Base-by-base conservation (phyloP, 2,329 filamentous ascomycete species). In the Fusarium pseudograminearum region DNA sequence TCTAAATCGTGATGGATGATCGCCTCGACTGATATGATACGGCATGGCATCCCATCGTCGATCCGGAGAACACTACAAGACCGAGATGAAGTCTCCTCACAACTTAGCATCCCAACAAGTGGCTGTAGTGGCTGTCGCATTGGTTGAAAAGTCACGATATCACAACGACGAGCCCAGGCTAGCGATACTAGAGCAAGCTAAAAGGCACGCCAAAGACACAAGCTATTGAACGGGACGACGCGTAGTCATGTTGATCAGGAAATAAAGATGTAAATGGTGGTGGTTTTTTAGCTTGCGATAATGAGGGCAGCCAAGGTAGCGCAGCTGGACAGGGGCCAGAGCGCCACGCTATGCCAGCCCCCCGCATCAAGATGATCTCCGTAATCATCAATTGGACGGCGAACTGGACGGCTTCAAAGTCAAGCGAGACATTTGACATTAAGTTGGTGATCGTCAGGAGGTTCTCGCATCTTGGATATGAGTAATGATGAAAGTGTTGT, bases 361-460 rank as follows among this genome's bases (percentile, higher is more conserved):
- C 42, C 52, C 66, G 50, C 41, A 45, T 48, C 34, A 24, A 22
- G 31, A n/a, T 50, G 46, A 51, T 33, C 22, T 40, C n/a, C 16
- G 18, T 26, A 16, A 26, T 12, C 48, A 24, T 57, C 41, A 38
- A 70, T 70, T 70, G 62, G 62, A 65, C 12, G 24, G 24, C 28
- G 38, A 28, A 24, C 31, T 46, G 14, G 20, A 34, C n/a, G 33
- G 48, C 48, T 54, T 36, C 46, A 42, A 56, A 67, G 60, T 60
- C 38, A 64, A 42, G 45, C 47, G 46, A 68, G 64, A 63, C 57
- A 67, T 53, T 41, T 63, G 24, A 41, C 30, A 44, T 20, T 47
- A 61, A 48, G 36, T 54, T 26, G 47, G 31, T 52, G 67, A 70
- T 70, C 67, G 54, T 70, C 67, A 70, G 67, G 67, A 70, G 67